These are phyloP conservation scores for Cladosporium sp. DNA, from an alignment of 2,329 filamentous ascomycete species.

Conservation along the genomic window DNA sequence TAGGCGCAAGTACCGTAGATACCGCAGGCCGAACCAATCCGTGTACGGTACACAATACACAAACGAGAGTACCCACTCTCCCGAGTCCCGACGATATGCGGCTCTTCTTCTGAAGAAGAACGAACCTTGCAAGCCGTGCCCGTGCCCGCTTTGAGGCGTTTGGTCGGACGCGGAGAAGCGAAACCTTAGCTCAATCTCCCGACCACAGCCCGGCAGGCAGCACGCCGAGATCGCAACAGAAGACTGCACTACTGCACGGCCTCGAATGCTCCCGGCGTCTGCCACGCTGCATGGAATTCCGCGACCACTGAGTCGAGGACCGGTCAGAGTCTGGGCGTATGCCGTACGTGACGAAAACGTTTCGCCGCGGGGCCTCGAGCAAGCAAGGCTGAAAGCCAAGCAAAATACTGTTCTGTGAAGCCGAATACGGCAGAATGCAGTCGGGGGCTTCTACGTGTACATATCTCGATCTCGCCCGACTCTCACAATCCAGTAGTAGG, in stretches of 20 bases:
- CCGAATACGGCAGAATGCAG: background rate
- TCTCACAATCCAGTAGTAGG: too few species aligned
- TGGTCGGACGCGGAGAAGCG: constrained; percentile 9
- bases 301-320: background rate
- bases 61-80: background rate
- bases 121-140: background rate
- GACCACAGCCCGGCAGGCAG: background rate
- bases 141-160: background rate
- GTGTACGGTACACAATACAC: background rate
- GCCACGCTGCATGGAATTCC: background rate
- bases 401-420: background rate
- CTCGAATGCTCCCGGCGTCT: background rate
- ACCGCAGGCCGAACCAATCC: background rate
- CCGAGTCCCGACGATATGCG: constrained; percentile 9
- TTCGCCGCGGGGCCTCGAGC: background rate
- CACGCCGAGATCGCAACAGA: background rate
- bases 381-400: background rate
- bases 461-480: too few species aligned
- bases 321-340: background rate
- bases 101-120: background rate
- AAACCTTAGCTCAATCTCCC: background rate
- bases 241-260: background rate
- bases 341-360: background rate
- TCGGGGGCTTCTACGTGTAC: too few species aligned
- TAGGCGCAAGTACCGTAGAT: background rate